Base-by-base conservation (phyloP, 2,329 filamentous ascomycete genomes). In the Colletotrichum navitas region DNA sequence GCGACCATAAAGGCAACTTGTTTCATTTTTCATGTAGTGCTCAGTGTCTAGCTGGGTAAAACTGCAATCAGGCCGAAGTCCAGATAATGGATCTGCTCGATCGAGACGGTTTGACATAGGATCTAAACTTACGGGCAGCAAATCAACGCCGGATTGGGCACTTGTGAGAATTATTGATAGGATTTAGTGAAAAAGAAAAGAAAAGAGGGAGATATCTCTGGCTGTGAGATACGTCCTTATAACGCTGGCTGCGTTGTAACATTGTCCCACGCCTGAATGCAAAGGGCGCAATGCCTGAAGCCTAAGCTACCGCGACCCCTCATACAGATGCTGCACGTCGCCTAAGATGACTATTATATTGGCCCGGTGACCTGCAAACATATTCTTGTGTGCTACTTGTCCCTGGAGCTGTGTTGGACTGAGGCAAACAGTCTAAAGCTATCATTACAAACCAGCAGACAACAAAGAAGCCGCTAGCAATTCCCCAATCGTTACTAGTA, bases 131-230 rank as follows among this genome's bases (percentile, higher is more conserved):
- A 24, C 52, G 12, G 4, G 10, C 3, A 4, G 32, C n/a, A 21
- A 32, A 10, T 16, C 2, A 32, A 24, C 52, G n/a, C 6, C 12
- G 2, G 0, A 12, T 12, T 5, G 6, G 5, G 21, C 0, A 2
- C 11, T 16, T 36, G 10, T 24, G 2, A 16, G 1, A 7, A 1
- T 8, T 39, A 1, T 16, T 16, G 5, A 2, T 4, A 10, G 11
- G 2, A 2, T 5, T 6, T 36, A 0, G 18, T n/a, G 2, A 1
- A n/a, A 55, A 8, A 34, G 5, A 4, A 26, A 5, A 24, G 6
- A 3, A 16, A 24, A 16, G 32, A 3, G 5, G 2, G 1, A 18
- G 10, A 1, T 10, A 5, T 3, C 1, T 4, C n/a, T n/a, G 0
- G n/a, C 34, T 41, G 26, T 5, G 34, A 14, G 26, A 8, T 18